Base-by-base conservation (phyloP, 306 rosid species). In the Canavalia gladiata region DNA sequence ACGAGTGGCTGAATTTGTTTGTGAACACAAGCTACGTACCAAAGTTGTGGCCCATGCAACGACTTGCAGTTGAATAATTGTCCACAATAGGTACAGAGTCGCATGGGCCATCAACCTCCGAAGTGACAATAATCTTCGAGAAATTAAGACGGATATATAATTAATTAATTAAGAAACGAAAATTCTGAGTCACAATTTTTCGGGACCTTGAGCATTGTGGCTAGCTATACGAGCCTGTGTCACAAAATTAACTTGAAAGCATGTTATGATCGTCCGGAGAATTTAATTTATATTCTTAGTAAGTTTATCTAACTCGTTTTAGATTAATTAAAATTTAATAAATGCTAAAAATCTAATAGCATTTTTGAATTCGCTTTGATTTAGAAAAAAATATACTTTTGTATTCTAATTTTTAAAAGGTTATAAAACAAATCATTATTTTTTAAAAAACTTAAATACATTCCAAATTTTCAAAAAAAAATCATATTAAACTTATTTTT, bases 11-110 rank as follows among this genome's bases (percentile, higher is more conserved):
- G 51, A 39, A 41, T n/a, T 64, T 39, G 49, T 18, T 66, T 3
- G 1, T 66, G 35, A 66, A 42, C n/a, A 42, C 3, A 66, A 8
- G 7, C 8, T 68, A 45, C 8, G 39, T 43, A 68, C 45, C 7
- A 42, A 25, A 18, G 13, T 41, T 42, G 37, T 42, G 72, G 73
- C n/a, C n/a, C 37, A 67, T 67, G 72, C 54, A 66, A 66, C 35
- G 3, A 39, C 7, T 65, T n/a, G 51, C 12, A 28, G 8, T 45
- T 4, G 25, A 43, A 47, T 10, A 65, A 66, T 41, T 2, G 35
- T 45, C n/a, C 8, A 43, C 18, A 68, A 68, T n/a, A 45, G 9
- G 2, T 18, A 68, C 54, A 68, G n/a, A 67, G 28, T 41, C 6
- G 37, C 35, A 68, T 28, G 55, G 73, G 2, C 55, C 55, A 68